Percentiles rank a stretch among this genome's conserved stretches.
These are phyloP conservation scores for Cucurbita argyrosperma DNA, from an alignment of 306 rosid species.

Conservation along the genomic window DNA sequence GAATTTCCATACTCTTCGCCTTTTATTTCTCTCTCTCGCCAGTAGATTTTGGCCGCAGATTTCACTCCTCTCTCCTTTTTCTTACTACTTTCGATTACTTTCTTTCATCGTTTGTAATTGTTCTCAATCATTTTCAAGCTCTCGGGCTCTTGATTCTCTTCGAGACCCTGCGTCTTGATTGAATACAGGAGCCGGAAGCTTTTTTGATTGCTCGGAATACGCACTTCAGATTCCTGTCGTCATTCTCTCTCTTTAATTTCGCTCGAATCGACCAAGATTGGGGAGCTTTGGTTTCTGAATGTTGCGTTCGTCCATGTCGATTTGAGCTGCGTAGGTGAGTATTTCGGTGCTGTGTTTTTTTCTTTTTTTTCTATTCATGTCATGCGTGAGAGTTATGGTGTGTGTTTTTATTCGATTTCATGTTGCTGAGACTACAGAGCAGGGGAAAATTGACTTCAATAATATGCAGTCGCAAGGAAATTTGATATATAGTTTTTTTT, in stretches of 20 bases:
- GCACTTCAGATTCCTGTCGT: background rate
- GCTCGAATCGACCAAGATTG: background rate
- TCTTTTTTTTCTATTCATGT: background rate
- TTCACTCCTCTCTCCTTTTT: background rate
- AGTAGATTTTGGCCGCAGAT: background rate
- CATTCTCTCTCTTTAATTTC: background rate
- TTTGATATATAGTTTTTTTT: background rate
- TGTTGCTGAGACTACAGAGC: background rate
- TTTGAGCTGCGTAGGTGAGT: conserved; percentile 29
- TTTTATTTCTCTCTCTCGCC: background rate
- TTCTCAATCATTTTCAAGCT: background rate
- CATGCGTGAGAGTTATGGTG: background rate
- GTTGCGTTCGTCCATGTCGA: conserved; percentile 10
- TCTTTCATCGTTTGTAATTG: background rate
- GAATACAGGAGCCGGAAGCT: background rate
- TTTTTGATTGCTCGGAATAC: background rate
- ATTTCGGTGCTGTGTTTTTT: background rate
- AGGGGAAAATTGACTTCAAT: background rate
- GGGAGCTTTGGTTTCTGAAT: background rate
- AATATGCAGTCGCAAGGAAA: background rate
- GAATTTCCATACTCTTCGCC: background rate
- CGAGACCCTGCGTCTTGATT: background rate
- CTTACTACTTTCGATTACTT: background rate
- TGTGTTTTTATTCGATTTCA: background rate
- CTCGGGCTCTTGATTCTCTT: background rate